Evolutionary conservation across 768 basidiomycete species (phyloP).

Genomic region (Hericium alpestre): DNA sequence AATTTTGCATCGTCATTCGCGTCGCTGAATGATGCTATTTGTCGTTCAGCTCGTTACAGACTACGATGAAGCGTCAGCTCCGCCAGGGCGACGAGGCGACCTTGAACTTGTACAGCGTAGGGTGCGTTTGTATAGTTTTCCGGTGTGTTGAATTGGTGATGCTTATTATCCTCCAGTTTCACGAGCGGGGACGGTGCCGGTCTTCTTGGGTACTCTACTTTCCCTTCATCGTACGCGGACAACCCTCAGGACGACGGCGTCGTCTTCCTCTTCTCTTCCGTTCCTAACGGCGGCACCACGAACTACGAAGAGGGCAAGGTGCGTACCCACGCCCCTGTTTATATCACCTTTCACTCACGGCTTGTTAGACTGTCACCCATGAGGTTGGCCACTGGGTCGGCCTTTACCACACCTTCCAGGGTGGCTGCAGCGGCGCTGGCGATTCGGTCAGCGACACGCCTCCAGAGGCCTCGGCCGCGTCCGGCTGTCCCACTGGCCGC

Average conservation of each 20-base stretch:
- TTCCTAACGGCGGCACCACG: slow-evolving; percentile 30
- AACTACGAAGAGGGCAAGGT: slow-evolving; percentile 28
- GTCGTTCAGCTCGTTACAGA: slow-evolving; percentile 22
- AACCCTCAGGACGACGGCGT: slow-evolving; percentile 40
- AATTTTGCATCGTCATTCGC: neutral
- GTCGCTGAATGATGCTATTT: neutral
- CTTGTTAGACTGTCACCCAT: slow-evolving; percentile 35
- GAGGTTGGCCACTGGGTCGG: slow-evolving; percentile 57
- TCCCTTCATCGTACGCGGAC: slow-evolving; percentile 33
- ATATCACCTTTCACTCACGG: neutral
- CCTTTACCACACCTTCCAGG: slow-evolving; percentile 50
- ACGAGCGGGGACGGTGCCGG: slow-evolving; percentile 27
- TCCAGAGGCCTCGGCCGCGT: slow-evolving; percentile 30
- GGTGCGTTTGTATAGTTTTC: slow-evolving; percentile 21
- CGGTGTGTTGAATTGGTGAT: neutral
- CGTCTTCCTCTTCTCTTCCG: slow-evolving; percentile 22
- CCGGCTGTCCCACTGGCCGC: slow-evolving; percentile 24
- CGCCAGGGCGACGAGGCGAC: slow-evolving; percentile 29
- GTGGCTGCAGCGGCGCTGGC: slow-evolving; percentile 30
- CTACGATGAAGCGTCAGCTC: slow-evolving; percentile 37
- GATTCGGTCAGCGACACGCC: slow-evolving; percentile 39
- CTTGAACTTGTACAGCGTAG: slow-evolving; percentile 44
- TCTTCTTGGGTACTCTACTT: slow-evolving; percentile 45
- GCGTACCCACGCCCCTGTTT: neutral
- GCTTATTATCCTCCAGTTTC: slow-evolving; percentile 20